Conservation (phyloP, 352 stramenopile species). For the Chloridella minuta region DNA sequence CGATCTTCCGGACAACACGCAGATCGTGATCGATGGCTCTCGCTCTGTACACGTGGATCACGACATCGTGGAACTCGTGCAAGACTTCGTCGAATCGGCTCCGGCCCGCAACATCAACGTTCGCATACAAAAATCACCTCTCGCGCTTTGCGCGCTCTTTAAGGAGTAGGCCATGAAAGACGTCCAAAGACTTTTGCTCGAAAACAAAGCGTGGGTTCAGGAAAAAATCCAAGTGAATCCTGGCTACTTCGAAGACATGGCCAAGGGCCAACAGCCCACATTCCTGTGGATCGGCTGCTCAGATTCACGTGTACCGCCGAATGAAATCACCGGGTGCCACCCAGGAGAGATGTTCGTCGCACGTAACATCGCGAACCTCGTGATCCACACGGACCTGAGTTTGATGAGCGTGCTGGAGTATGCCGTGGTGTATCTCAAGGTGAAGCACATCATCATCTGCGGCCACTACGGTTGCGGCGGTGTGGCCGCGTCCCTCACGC, state of each 20-base stretch:
- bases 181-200: no score
- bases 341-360: not conserved
- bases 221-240: not conserved
- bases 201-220: not conserved
- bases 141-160: no score
- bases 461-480: not conserved
- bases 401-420: not conserved
- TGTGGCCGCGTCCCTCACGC: not conserved
- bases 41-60: no score
- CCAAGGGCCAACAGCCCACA: not conserved
- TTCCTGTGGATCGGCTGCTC: not conserved
- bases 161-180: no score
- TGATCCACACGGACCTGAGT: not conserved
- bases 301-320: not conserved
- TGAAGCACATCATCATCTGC: constrained; percentile 7
- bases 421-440: not conserved
- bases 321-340: not conserved
- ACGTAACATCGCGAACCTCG: not conserved
- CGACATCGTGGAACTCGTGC: no score
- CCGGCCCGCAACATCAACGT: no score
- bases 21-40: no score
- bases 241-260: not conserved
- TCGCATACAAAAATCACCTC: no score
- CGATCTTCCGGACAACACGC: no score
- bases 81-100: no score